Percentiles rank a stretch among this genome's conserved stretches.
Evolutionary conservation across 768 basidiomycete genomes (phyloP).

Genomic region (Dacryopinax primogenitus): DNA sequence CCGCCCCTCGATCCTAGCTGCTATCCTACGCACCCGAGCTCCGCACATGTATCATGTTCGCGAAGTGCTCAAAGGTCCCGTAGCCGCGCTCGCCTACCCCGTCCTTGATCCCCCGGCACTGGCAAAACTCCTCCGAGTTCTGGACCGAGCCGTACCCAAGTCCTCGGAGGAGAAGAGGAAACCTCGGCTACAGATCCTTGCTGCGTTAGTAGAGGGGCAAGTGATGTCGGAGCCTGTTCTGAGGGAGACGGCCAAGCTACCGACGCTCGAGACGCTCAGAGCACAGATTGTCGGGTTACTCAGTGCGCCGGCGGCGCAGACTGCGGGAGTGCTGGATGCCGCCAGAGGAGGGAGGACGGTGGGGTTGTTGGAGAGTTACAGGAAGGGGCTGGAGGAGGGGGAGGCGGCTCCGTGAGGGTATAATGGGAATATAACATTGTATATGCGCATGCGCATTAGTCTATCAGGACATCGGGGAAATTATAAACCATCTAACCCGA

Average conservation of each 20-base stretch:
- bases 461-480: background rate
- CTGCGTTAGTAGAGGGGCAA: constrained; percentile 65
- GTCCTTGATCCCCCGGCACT: constrained; percentile 62
- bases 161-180: constrained; percentile 37
- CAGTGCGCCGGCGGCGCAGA: constrained; percentile 57
- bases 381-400: constrained; percentile 47
- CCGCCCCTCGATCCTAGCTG: constrained; percentile 67
- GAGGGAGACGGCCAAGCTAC: constrained; percentile 55
- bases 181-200: constrained; percentile 40
- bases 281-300: constrained; percentile 78
- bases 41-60: constrained; percentile 37
- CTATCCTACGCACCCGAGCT: constrained; percentile 51
- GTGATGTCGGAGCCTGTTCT: constrained; percentile 50
- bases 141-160: constrained; percentile 52
- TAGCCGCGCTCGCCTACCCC: constrained; percentile 54
- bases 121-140: constrained; percentile 47
- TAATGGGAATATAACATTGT: constrained; percentile 7
- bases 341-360: constrained; percentile 56
- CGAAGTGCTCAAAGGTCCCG: constrained; percentile 46
- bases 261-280: constrained; percentile 60
- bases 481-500: background rate
- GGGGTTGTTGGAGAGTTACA: constrained; percentile 62
- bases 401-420: constrained; percentile 11
- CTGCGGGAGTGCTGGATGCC: constrained; percentile 56
- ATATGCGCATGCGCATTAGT: background rate